Conservation (phyloP, 805 yeast genomes). For the Brettanomyces sp. region DNA sequence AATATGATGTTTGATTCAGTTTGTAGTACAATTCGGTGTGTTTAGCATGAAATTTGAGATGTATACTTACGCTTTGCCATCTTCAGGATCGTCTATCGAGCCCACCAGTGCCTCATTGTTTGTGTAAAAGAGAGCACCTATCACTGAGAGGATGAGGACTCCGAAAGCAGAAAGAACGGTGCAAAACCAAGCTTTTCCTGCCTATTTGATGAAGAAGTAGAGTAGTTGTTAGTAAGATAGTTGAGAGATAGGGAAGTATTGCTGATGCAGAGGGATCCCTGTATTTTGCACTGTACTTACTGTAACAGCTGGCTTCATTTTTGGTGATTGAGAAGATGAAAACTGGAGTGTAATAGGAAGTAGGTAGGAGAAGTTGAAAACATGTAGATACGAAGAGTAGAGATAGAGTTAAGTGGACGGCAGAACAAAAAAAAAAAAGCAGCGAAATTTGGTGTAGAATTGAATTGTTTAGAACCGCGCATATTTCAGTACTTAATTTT, state of each 20-base stretch:
- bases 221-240: background rate
- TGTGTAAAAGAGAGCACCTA: slow-evolving; percentile 71
- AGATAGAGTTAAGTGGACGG: no score
- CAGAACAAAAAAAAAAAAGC: no score
- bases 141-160: slow-evolving; percentile 72
- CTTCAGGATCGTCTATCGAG: slow-evolving; percentile 80
- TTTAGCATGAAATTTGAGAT: background rate
- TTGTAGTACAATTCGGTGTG: no score
- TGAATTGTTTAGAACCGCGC: no score
- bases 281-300: background rate
- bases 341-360: background rate
- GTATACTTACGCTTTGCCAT: slow-evolving; percentile 64
- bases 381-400: no score
- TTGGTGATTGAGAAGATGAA: background rate
- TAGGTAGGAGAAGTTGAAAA: no score
- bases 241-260: no score
- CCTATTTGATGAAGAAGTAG: slow-evolving; percentile 23
- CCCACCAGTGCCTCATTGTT: slow-evolving; percentile 93
- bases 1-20: no score
- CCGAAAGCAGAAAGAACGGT: slow-evolving; percentile 90
- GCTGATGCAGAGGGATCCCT: no score
- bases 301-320: background rate
- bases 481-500: no score
- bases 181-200: slow-evolving; percentile 91
- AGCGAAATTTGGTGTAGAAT: no score